Conservation (phyloP, 805 yeast species). For the Saccharomycopsis lassenensis region DNA sequence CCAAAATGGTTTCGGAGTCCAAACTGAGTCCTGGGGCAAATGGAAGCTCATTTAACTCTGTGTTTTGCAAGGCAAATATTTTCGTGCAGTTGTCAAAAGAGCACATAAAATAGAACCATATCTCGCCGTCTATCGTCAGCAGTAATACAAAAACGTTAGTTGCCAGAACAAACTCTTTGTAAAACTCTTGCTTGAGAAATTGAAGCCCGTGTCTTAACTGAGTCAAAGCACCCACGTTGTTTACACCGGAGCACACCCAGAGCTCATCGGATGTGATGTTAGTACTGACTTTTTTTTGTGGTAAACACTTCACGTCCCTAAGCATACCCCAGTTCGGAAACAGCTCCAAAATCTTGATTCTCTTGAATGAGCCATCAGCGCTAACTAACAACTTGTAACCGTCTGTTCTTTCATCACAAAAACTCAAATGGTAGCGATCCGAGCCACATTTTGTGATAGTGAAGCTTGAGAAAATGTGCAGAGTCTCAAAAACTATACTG, state of each 20-base stretch:
- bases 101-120: slow-evolving; percentile 3
- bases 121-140: background rate
- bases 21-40: too few relatives aligned
- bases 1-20: too few relatives aligned
- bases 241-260: slow-evolving; percentile 13
- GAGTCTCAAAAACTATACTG: too few relatives aligned
- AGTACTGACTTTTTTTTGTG: slow-evolving; percentile 1
- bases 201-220: slow-evolving; percentile 8
- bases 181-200: background rate
- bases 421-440: slow-evolving; percentile 5
- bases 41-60: too few relatives aligned
- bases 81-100: background rate
- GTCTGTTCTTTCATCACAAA: slow-evolving; percentile 5
- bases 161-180: slow-evolving; percentile 3
- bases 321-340: slow-evolving; percentile 8
- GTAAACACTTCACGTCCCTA: slow-evolving; percentile 2
- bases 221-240: slow-evolving; percentile 2
- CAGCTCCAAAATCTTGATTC: slow-evolving; percentile 3
- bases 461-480: too few relatives aligned
- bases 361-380: background rate
- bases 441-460: too few relatives aligned
- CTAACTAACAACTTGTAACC: slow-evolving; percentile 6
- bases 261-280: slow-evolving; percentile 7
- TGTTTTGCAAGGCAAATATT: background rate
- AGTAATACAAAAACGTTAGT: slow-evolving; percentile 1